phyloP scores from a whole-genome alignment of 441 rosid species.

The Adansonia madagascariensis region DNA sequence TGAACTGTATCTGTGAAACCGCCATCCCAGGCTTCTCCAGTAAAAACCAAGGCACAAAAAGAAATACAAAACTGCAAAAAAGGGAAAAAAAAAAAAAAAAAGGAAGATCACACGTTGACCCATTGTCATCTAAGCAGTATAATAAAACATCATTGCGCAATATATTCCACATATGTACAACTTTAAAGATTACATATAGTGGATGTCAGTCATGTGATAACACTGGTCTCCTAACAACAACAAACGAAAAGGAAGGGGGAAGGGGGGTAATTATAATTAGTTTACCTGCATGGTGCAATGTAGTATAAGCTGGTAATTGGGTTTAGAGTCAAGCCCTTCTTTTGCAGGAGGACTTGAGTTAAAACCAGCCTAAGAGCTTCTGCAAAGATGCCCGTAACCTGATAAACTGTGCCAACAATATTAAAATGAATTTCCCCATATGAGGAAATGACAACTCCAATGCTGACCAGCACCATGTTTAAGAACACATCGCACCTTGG shows the following conservation, averaged over 20 bases:
- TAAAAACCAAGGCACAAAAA: slow-evolving; percentile 94
- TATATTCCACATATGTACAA: no score
- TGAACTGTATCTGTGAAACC: slow-evolving; percentile 88
- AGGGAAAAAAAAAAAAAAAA: no score
- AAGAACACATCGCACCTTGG: slow-evolving; percentile 92
- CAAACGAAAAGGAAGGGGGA: slow-evolving; percentile 64
- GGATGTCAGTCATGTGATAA: no score
- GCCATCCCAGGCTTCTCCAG: slow-evolving; percentile 91
- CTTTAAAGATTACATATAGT: no score
- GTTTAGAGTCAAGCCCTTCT: slow-evolving; percentile 94
- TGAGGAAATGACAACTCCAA: slow-evolving; percentile 96
- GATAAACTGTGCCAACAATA: slow-evolving; percentile 91
- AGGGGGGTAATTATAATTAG: neutral
- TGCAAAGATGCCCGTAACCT: slow-evolving; percentile 97
- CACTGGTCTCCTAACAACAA: neutral
- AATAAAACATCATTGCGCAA: neutral
- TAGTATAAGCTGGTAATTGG: slow-evolving; percentile 98
- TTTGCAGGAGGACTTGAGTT: slow-evolving; percentile 97
- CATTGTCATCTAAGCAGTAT: neutral
- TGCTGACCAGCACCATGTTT: slow-evolving; percentile 99
- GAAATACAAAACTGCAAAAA: slow-evolving; percentile 85
- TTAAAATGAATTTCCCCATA: slow-evolving; percentile 99
- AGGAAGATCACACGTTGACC: neutral
- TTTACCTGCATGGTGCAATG: slow-evolving; percentile 96
- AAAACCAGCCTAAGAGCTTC: slow-evolving; percentile 99